These are phyloP conservation scores for Neurospora sp. DNA, from an alignment of 495 filamentous ascomycete genomes.

Conservation along the genomic window DNA sequence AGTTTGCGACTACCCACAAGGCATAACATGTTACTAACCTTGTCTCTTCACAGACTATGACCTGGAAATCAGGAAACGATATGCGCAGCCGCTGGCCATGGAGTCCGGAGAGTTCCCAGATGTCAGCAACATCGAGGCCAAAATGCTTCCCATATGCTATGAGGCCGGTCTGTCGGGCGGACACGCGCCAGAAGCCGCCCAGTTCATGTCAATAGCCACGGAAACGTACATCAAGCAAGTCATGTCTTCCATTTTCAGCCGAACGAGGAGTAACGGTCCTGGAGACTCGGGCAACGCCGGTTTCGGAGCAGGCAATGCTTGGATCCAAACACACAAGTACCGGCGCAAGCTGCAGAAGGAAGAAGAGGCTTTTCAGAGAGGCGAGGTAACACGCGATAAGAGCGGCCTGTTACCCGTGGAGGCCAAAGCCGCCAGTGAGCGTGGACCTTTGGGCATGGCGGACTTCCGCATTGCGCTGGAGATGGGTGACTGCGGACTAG, in stretches of 20 bases:
- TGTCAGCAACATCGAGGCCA: conserved; percentile 60
- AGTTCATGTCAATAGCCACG: conserved; percentile 81
- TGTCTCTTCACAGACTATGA: conserved; percentile 58
- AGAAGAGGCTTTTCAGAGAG: conserved; percentile 54
- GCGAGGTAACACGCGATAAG: conserved; percentile 56
- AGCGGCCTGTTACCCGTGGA: conserved; percentile 70
- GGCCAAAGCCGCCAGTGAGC: conserved; percentile 53
- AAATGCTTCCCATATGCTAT: conserved; percentile 92
- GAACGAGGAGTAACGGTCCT: conserved; percentile 70
- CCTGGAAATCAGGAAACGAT: conserved; percentile 87
- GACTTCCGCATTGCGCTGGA: conserved; percentile 70
- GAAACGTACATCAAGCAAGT: conserved; percentile 91
- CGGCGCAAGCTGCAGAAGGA: conserved; percentile 60
- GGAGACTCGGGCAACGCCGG: conserved; percentile 42
- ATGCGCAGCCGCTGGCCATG: conserved; percentile 70
- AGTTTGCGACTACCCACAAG: conserved; percentile 17
- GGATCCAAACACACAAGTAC: conserved; percentile 73
- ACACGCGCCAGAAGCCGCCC: conserved; percentile 58
- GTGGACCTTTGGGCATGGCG: conserved; percentile 60
- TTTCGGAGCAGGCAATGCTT: conserved; percentile 52
- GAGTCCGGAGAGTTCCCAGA: conserved; percentile 95
- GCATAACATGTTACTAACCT: background rate
- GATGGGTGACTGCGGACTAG: conserved; percentile 61
- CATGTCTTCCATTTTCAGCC: conserved; percentile 64
- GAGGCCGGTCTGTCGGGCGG: conserved; percentile 77